Evolutionary conservation across 2,329 filamentous ascomycete species (phyloP), one percentile per base, ranked within the genome.

Genomic region (Apiospora pterosperma): DNA sequence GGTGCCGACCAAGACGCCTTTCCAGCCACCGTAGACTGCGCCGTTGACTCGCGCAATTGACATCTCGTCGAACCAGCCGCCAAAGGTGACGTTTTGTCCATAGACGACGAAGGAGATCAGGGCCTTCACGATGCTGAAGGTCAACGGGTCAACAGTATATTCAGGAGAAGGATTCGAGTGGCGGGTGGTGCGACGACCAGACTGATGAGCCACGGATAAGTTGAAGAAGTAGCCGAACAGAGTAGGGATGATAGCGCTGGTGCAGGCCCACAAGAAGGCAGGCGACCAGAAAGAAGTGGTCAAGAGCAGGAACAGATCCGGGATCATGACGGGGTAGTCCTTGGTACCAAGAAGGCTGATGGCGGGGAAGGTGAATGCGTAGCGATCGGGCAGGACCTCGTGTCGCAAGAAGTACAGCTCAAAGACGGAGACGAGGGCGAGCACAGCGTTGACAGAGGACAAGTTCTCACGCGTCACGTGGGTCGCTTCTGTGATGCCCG

Each of bases 211-310:
- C 60, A 82, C 80, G 42, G 89, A 92, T 73, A 97, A 78, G 78
- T 98, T 98, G 85, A 97, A 91, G 76, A 97, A 97, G 81, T 96
- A 98, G 31, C 92, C 92, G 48, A 88, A 82, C 36, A 91, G 67
- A 61, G 89, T 81, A 1, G 95, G 95, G 34, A 95, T 69, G 52
- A 92, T 72, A 63, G 92, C 77, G 74, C 87, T 91, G 11, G 93
- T 96, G 39, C 89, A 75, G 5, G 87, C 76, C 93, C 94, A 98
- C 23, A 93, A 83, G 8, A 89, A 82, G 63, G 91, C 87, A 0
- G 94, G 91, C 0, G 87, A 89, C 95, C 95, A 98, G 84, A 97
- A 98, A 31, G 85, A 85, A 42, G 85, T 80, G 1, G 90, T 92
- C 41, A 97, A 78, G 10, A 97, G 81, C 36, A 90, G 78, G 77